Base-by-base conservation (phyloP, 495 filamentous ascomycete genomes). In the Schizothecium vesticola region DNA sequence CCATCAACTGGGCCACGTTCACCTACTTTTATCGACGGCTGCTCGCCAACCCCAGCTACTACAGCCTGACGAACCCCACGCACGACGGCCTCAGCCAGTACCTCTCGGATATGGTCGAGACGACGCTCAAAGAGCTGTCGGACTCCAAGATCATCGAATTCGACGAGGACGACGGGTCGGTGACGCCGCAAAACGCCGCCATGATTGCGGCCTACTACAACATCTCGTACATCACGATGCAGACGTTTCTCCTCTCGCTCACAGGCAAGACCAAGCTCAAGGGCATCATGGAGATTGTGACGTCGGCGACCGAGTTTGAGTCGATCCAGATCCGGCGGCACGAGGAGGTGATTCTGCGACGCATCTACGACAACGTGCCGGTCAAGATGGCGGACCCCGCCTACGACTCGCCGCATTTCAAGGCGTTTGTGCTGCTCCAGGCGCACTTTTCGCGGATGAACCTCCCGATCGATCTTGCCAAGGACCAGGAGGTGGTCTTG, bases 171-270 rank as follows among this genome's bases (percentile, higher is more conserved):
- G 96, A 97, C 72, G 96, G 97, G 74, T 88, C 89, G 23, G 89
- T 98, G 64, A 87, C 90, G 9, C 93, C 95, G 23, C 85, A 96
- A 69, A 97, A 99, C 72, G 90, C 95, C 1, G 94, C 94, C 51
- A 97, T 96, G 92, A 98, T 99, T 75, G 93, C 92, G 8, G 93
- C 95, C 3, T 98, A 98, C 81, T 99, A 98, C 86, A 97, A 97
- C 77, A 97, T 99, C 69, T 98, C 96, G 21, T 97, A 97, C 81
- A 90, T 97, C 79, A 99, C 95, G 24, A 98, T 98, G 95, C 94
- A 99, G 80, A 99, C 96, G 5, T 96, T 98, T 85, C 82, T 98
- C n/a, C 84, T 98, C n/a, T 98, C 96, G 24, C 83, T 99, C 29
- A 92, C 85, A 2, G 88, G 86, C 56, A 91, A 89, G 66, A 97